phyloP scores from a whole-genome alignment of 2,329 filamentous ascomycete species.

The Colletotrichum incanum region DNA sequence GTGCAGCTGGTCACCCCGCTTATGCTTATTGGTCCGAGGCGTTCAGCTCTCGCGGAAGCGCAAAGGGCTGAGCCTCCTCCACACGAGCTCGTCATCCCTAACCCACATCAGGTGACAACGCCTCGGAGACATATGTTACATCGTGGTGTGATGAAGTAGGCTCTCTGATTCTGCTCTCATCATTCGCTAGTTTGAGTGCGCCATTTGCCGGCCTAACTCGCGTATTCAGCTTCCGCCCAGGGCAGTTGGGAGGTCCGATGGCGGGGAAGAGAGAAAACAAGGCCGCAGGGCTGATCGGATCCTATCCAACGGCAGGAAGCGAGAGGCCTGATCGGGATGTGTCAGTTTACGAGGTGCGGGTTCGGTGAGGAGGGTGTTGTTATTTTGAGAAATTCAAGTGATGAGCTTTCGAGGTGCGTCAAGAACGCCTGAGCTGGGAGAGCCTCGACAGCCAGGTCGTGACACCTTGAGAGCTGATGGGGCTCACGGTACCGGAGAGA shows the following conservation, averaged over 20 bases:
- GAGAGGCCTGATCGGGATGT: constrained; percentile 2
- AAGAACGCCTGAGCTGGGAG: background rate
- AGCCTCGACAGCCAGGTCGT: constrained; percentile 7
- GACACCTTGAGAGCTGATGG: background rate
- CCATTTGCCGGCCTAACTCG: background rate
- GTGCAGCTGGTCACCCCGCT: background rate
- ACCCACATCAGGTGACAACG: background rate
- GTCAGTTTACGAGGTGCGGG: constrained; percentile 3
- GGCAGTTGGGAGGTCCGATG: background rate
- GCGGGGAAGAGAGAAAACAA: background rate
- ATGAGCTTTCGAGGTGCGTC: background rate
- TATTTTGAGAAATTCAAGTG: constrained; percentile 16
- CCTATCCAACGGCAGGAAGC: background rate
- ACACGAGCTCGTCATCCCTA: constrained; percentile 17
- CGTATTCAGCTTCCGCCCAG: background rate
- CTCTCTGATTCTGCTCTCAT: rapidly evolving
- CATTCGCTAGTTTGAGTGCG: background rate
- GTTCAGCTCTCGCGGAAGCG: constrained; percentile 13
- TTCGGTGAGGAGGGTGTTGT: constrained; percentile 12
- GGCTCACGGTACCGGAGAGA: background rate
- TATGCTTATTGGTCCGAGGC: background rate
- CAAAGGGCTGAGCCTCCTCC: constrained; percentile 32
- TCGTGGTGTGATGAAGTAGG: background rate
- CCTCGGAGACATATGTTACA: background rate
- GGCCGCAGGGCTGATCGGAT: constrained; percentile 24